phyloP scores from a whole-genome alignment of 768 basidiomycete genomes.

The Tricholoma matsutake region DNA sequence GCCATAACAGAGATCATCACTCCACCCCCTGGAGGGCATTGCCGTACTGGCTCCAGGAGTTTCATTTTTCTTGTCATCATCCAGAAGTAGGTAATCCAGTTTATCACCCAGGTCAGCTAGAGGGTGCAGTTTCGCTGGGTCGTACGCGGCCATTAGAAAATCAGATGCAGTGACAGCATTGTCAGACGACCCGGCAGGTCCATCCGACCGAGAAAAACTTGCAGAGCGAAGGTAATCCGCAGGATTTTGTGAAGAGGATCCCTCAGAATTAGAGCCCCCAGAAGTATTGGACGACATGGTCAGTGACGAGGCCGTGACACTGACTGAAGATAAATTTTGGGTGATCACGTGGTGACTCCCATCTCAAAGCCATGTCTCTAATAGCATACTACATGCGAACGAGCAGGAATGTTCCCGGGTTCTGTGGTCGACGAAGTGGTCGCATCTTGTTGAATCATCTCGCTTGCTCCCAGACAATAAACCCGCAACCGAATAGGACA shows the following conservation, averaged over 20 bases:
- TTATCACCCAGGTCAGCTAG: constrained; percentile 89
- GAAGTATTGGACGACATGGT: constrained; percentile 30
- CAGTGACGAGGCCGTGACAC: constrained; percentile 12
- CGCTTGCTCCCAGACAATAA: constrained; percentile 14
- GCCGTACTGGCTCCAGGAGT: constrained; percentile 89
- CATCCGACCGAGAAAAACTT: constrained; percentile 43
- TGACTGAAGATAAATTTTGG: constrained; percentile 7
- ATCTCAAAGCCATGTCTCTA: constrained; percentile 17
- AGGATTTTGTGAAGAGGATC: constrained; percentile 46
- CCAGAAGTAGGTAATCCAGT: constrained; percentile 92
- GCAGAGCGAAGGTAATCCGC: constrained; percentile 45
- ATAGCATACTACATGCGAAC: constrained; percentile 13
- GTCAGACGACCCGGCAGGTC: constrained; percentile 39
- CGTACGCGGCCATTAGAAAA: constrained; percentile 83
- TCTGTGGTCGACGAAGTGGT: not conserved
- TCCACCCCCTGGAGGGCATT: constrained; percentile 95
- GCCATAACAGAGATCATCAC: constrained; percentile 98
- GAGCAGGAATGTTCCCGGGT: constrained; percentile 8
- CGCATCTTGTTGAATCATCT: constrained; percentile 5
- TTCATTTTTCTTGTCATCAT: constrained; percentile 93
- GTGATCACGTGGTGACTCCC: constrained; percentile 10
- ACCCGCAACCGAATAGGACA: constrained; percentile 13
- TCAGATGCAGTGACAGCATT: constrained; percentile 79
- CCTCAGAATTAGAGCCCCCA: constrained; percentile 21
- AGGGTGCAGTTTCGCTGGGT: constrained; percentile 91